Base-by-base conservation (phyloP, 305 asterid species). In the Andrographis paniculata region DNA sequence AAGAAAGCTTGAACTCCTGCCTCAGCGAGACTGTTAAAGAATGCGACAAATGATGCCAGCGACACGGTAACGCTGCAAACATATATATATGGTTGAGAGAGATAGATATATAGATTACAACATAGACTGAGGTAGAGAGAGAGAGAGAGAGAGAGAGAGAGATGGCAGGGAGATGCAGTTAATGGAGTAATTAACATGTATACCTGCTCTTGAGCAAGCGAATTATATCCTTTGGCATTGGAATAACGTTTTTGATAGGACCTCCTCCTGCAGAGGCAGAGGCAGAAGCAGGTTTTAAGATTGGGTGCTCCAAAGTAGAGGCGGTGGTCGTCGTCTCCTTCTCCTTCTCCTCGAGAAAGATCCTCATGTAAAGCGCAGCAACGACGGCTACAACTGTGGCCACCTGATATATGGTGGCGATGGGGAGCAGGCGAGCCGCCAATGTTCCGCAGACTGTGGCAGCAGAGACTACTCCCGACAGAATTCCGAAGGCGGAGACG, bases 381-480 rank as follows among this genome's bases (percentile, higher is more conserved):
- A 60, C 42, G 2, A 63, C 56, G 5, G 92, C 65, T 42, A 42
- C 9, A 61, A 54, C 64, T 36, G 87, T 66, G 9, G 93, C 79
- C 21, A 72, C 70, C 92, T 63, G 78, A 69, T 50, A 77, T 46
- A 77, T 72, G 17, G 55, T 67, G 23, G 60, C 52, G 14, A 71
- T 72, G 36, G 87, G 74, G 53, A 74, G 79, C 30, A 77, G 42
- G n/a, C 80, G 79, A 45, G 85, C 52, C 14, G 39, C 38, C 47
- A 77, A 54, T 49, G 92, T 80, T 15, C 87, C 84, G 35, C 71
- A 63, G 28, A 80, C 72, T 13, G 64, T 69, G 24, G 83, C 87
- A 2, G 73, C 92, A 2, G 84, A 58, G 1, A 76, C 72, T 38
- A 75, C 78, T 3, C 92, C 81, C 9, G 79, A 66, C 55, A 77